A percentile compares a stretch with the other conserved stretches of the same genome.
Conservation (phyloP, 257 asterid species). For the Solanum appendiculatum region DNA sequence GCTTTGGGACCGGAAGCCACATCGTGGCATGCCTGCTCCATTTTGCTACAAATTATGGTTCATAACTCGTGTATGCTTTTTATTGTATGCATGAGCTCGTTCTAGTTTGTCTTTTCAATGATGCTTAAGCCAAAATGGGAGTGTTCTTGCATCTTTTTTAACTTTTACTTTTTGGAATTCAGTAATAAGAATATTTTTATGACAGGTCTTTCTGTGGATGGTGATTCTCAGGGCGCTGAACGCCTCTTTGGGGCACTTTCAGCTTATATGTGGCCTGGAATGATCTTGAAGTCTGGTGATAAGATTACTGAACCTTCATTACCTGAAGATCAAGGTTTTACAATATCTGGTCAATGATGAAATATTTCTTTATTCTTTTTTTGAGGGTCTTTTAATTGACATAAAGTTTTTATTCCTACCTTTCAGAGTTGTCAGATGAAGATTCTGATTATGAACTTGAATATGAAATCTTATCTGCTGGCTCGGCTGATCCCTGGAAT, state of each 20-base stretch:
- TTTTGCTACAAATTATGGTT: not conserved
- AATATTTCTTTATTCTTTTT: not conserved
- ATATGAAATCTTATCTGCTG: constrained; percentile 64
- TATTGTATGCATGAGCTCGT: not conserved
- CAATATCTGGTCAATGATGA: not conserved
- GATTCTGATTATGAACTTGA: constrained; percentile 72
- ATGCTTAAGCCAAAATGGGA: not conserved
- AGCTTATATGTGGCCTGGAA: constrained; percentile 98
- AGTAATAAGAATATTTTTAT: not conserved
- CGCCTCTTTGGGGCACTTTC: constrained; percentile 84
- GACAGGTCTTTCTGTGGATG: constrained; percentile 45
- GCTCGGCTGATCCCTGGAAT: constrained; percentile 79
- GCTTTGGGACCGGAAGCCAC: not conserved
- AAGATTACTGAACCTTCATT: constrained; percentile 63
- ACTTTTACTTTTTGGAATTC: not conserved
- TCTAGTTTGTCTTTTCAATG: not conserved
- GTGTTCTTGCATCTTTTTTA: not conserved
- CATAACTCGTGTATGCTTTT: not conserved
- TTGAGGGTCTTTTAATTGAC: not conserved
- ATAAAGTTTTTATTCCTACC: not conserved
- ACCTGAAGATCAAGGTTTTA: constrained; percentile 65
- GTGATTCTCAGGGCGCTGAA: constrained; percentile 92
- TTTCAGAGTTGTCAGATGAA: constrained; percentile 67
- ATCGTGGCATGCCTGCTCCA: not conserved
- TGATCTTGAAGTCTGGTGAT: constrained; percentile 89